A percentile compares a stretch with the other conserved stretches of the same genome.
Conservation (phyloP, 495 filamentous ascomycete genomes). For the Umbilicaria muhlenbergii region DNA sequence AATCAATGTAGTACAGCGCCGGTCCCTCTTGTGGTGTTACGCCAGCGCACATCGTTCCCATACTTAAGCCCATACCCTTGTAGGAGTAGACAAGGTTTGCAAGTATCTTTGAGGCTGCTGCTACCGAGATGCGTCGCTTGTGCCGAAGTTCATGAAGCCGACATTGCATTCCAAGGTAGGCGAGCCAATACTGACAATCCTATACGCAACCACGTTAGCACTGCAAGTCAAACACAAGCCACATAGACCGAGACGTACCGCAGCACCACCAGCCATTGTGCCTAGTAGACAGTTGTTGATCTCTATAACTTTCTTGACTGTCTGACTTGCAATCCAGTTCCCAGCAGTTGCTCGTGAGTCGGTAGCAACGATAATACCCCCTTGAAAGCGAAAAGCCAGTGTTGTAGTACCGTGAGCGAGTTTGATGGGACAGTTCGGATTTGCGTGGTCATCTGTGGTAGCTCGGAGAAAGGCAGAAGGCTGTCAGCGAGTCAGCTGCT, state of each 20-base stretch:
- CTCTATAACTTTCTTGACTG: constrained; percentile 98
- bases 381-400: constrained; percentile 93
- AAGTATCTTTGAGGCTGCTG: constrained; percentile 94
- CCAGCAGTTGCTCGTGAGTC: constrained; percentile 93
- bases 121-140: constrained; percentile 95
- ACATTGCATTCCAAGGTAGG: constrained; percentile 97
- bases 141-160: constrained; percentile 97
- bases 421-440: constrained; percentile 95
- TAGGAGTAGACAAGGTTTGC: constrained; percentile 95
- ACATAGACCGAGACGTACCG: constrained; percentile 35
- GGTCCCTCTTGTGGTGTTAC: constrained; percentile 94
- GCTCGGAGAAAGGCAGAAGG: constrained; percentile 86
- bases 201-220: constrained; percentile 12
- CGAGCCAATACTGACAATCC: constrained; percentile 99
- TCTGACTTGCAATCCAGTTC: constrained; percentile 98
- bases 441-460: constrained; percentile 90
- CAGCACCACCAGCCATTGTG: constrained; percentile 97
- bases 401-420: constrained; percentile 98
- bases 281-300: constrained; percentile 83
- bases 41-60: constrained; percentile 98
- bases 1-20: constrained; percentile 98
- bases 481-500: constrained; percentile 23
- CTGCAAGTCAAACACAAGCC: neutral
- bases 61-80: constrained; percentile 93
- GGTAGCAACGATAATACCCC: constrained; percentile 94